Evolutionary conservation across 2,329 filamentous ascomycete species (phyloP), one percentile per base, ranked within the genome.

Genomic region (Paraphoma sp.): DNA sequence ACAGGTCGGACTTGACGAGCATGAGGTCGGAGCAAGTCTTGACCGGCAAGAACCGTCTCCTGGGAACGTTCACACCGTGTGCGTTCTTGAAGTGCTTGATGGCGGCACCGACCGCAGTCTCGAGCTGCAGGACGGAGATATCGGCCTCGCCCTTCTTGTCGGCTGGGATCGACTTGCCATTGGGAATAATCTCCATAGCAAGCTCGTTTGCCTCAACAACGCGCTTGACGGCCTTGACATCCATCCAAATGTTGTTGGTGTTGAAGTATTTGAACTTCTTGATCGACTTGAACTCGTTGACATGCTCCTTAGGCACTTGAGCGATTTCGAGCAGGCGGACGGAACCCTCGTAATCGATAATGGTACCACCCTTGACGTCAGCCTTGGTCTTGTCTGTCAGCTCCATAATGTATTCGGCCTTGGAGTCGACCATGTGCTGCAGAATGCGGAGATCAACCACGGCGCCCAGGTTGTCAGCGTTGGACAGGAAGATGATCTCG

Each of bases 191-290:
- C 84, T 99, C 95, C 91, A 99, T 96, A 82, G 93, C 91, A 52
- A 99, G 89, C 84, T 98, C 94, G 79, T 97, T 92, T 80, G 96
- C 93, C 87, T 98, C 95, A 7, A 99, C 95, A 52, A 99, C 93
- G 59, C 95, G 93, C 90, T 98, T 98, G 82, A 99, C 91, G 69
- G 95, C 95, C 78, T 92, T 89, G 72, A 97, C 86, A 84, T 97
- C 97, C 86, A 99, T 91, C 95, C 95, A 99, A 82, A 99, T 97
- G 87, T 99, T 99, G 91, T 99, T 99, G 81, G 95, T 99, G 88
- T 99, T 99, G 90, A 99, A 99, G 89, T 99, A 99, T 87, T 96
- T 97, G 90, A 99, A 99, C 87, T 99, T 99, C 90, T 99, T 99
- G 86, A 99, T 99, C 47, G 93, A 97, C 89, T 99, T 99, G 92